Base-by-base conservation (phyloP, 202 grass and related monocot species). In the Hordeum pubiflorum region DNA sequence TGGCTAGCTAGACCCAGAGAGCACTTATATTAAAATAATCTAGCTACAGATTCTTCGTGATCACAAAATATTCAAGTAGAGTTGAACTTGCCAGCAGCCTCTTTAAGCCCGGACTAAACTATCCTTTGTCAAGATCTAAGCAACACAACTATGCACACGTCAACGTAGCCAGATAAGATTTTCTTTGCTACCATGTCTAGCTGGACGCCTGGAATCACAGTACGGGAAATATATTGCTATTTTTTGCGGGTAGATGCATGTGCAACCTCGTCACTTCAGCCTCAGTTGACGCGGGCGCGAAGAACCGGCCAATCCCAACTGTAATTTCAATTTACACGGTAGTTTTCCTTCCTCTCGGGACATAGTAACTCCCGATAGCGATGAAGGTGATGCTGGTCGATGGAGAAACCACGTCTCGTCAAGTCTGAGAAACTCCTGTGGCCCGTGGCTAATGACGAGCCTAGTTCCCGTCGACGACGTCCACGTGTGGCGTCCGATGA, bases 331-430 rank as follows among this genome's bases (percentile, higher is more conserved):
- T 26, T 26, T 60, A 36, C 73, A 77, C 21, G 8, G 62, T 18
- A 60, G 18, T 26, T 61, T 77, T 10, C 27, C 29, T 54, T 13
- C 48, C 12, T 7, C 27, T 74, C 2, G 9, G 21, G 56, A 8
- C 74, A 43, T 77, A 10, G 74, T 77, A 61, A 60, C 60, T 77
- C 40, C 74, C 74, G 44, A 32, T 52, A 77, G 57, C 57, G 14
- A 10, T 27, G 56, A 60, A 11, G 7, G 43, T 46, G 69, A 72
- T 29, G 48, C 69, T 3, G 41, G 31, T 72, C 41, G 40, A 72
- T 72, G 26, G 26, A 50, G 18, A 13, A 22, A 40, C 36, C 10
- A 68, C 62, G 26, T 15, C 2, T 13, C 46, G 72, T 58, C 26
- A 23, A 58, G 17, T 31, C 11, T 72, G 43, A 77, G 50, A 77